Percentiles rank a stretch among this genome's conserved stretches.
Evolutionary conservation across 2,329 filamentous ascomycete species (phyloP).

Genomic region (Hypoxylon sp.): DNA sequence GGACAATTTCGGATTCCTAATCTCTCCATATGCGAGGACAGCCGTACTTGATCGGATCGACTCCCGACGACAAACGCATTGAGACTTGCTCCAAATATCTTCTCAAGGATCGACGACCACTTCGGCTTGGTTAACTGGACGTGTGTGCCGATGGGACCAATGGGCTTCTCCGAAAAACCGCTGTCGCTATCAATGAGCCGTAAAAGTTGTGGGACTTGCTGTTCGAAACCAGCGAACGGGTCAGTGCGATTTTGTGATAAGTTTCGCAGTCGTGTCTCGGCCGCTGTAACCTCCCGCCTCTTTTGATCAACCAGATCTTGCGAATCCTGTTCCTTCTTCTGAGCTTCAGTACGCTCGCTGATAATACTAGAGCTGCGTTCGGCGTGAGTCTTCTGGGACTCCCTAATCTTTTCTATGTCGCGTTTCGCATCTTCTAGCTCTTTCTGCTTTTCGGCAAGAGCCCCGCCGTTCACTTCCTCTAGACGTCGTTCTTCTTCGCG

Average conservation of each 20-base stretch:
- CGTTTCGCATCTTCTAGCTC: constrained; percentile 73
- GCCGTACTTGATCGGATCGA: constrained; percentile 79
- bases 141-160: constrained; percentile 87
- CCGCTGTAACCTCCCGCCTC: constrained; percentile 67
- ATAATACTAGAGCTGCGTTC: constrained; percentile 47
- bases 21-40: constrained; percentile 76
- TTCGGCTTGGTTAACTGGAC: constrained; percentile 82
- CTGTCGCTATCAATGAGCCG: constrained; percentile 77
- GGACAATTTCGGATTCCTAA: constrained; percentile 62
- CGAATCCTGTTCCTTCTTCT: constrained; percentile 50
- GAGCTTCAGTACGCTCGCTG: constrained; percentile 52
- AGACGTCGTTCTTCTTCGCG: constrained; percentile 73
- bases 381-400: constrained; percentile 48
- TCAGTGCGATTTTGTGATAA: constrained; percentile 72
- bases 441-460: constrained; percentile 72
- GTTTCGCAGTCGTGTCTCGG: constrained; percentile 65
- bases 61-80: constrained; percentile 86
- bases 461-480: constrained; percentile 77
- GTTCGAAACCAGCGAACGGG: constrained; percentile 75
- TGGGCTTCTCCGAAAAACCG: constrained; percentile 78
- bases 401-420: constrained; percentile 61
- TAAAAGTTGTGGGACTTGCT: constrained; percentile 74
- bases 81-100: constrained; percentile 76
- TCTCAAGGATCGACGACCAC: constrained; percentile 89
- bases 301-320: constrained; percentile 60